phyloP scores from a whole-genome alignment of 176 grass and related monocot species.

The Carex pumila region DNA sequence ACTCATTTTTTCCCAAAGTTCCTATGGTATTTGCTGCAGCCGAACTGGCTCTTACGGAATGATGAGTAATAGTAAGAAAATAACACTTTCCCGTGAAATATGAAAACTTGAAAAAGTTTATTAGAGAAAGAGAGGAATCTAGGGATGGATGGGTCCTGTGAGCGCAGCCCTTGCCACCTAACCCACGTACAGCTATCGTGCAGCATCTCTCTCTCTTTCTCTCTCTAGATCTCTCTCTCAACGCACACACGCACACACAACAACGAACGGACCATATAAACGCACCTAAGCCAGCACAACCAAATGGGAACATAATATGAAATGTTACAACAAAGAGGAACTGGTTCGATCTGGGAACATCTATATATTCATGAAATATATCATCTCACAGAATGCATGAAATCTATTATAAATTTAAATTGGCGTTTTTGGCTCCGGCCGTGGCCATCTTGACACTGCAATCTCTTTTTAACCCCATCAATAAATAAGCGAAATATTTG shows the following conservation, averaged over 20 bases:
- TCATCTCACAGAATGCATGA: not conserved
- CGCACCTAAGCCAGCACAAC: not conserved
- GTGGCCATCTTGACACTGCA: not conserved
- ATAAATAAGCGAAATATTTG: not conserved
- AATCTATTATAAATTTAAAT: not conserved
- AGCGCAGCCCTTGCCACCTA: conserved; percentile 28
- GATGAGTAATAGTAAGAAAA: not conserved
- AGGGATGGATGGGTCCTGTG: conserved; percentile 18
- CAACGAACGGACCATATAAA: not conserved
- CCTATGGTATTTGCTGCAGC: too few relatives aligned
- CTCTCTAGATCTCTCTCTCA: not conserved
- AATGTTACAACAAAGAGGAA: conserved; percentile 9
- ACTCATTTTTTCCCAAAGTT: too few relatives aligned
- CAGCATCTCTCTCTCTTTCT: conserved; percentile 6
- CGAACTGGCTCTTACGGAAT: not conserved
- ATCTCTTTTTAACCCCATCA: not conserved
- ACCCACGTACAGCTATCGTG: conserved; percentile 34
- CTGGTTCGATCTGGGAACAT: not conserved
- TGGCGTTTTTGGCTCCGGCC: too few relatives aligned
- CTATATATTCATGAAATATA: not conserved
- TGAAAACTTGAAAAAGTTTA: not conserved
- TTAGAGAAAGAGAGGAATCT: conserved; percentile 21
- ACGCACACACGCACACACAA: not conserved
- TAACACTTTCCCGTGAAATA: not conserved
- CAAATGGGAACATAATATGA: not conserved